These are phyloP conservation scores for Elongisporangium undulatum DNA, from an alignment of 352 stramenopile genomes.

Conservation along the genomic window DNA sequence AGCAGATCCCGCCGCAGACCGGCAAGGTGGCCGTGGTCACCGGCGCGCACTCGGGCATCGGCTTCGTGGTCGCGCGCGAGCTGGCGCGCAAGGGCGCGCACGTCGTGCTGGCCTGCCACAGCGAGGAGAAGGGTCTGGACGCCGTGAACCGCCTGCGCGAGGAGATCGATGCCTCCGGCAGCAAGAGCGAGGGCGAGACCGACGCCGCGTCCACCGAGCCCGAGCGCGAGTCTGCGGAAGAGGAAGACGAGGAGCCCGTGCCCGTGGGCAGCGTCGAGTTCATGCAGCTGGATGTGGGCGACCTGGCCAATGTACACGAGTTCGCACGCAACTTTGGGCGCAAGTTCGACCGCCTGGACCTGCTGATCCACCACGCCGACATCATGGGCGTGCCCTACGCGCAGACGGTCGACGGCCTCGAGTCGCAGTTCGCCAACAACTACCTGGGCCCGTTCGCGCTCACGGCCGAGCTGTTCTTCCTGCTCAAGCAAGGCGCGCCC, in stretches of 20 bases:
- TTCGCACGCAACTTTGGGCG: constrained; percentile 37
- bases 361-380: constrained; percentile 77
- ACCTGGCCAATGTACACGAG: constrained; percentile 28
- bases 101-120: constrained; percentile 28
- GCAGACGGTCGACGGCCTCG: constrained; percentile 31
- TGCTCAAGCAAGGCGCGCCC: constrained; percentile 27
- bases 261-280: constrained; percentile 26
- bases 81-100: constrained; percentile 12
- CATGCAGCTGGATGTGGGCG: constrained; percentile 35
- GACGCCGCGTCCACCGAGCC: neutral
- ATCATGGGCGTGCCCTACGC: constrained; percentile 33
- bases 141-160: constrained; percentile 1
- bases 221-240: neutral
- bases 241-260: neutral
- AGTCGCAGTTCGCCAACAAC: constrained; percentile 71
- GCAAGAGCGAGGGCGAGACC: neutral
- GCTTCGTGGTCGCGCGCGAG: constrained; percentile 35
- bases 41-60: constrained; percentile 60
- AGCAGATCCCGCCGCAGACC: constrained; percentile 9
- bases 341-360: constrained; percentile 34
- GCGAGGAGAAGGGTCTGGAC: constrained; percentile 9
- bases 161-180: neutral
- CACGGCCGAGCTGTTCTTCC: constrained; percentile 37
- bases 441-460: constrained; percentile 68
- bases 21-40: constrained; percentile 59